Evolutionary conservation across 306 rosid genomes (phyloP).

Genomic region (Prunus davidiana): DNA sequence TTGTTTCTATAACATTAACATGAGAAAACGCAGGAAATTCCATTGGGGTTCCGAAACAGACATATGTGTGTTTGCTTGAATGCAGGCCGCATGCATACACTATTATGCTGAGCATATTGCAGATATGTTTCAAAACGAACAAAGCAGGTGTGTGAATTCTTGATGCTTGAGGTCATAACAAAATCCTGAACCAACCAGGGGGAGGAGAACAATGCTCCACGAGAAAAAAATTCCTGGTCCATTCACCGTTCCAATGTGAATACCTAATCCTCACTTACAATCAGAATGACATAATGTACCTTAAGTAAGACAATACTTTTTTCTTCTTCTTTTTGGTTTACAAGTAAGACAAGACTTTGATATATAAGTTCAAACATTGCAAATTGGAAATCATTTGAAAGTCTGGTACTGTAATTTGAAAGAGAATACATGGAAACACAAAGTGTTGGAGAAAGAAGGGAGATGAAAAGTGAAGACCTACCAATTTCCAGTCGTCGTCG

Average conservation of each 20-base stretch:
- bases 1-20: not conserved
- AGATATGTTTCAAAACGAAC: not conserved
- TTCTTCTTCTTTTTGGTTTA: too few species aligned
- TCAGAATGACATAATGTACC: not conserved
- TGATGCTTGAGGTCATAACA: not conserved
- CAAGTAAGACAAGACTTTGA: not conserved
- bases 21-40: not conserved
- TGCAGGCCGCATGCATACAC: not conserved
- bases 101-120: not conserved
- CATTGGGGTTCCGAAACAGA: not conserved
- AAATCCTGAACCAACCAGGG: not conserved
- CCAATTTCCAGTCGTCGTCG: conserved; percentile 86
- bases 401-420: not conserved
- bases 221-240: too few species aligned
- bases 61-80: not conserved
- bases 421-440: not conserved
- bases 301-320: not conserved
- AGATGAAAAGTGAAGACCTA: conserved; percentile 33
- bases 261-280: not conserved
- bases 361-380: not conserved
- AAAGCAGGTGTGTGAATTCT: not conserved
- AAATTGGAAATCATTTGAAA: conserved; percentile 1
- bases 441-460: not conserved
- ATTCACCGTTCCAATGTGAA: not conserved
- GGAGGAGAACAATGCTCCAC: too few species aligned